These are phyloP conservation scores for Zarea fungicola DNA, from an alignment of 2,329 filamentous ascomycete genomes.

Conservation along the genomic window DNA sequence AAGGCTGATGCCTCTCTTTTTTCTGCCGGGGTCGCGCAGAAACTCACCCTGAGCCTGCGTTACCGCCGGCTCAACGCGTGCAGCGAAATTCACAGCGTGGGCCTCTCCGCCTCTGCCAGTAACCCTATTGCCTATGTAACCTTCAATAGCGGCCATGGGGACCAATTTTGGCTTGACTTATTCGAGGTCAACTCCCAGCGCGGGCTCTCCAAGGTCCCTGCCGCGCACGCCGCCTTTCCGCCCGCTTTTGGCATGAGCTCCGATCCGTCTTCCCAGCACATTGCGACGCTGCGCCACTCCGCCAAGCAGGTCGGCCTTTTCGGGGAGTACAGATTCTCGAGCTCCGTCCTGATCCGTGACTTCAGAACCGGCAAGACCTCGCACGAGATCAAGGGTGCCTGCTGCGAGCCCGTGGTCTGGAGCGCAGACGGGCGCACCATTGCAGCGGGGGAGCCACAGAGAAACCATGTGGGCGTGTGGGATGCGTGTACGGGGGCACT, in stretches of 20 bases:
- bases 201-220: conserved; percentile 27
- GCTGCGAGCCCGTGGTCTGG: conserved; percentile 27
- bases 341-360: conserved; percentile 28
- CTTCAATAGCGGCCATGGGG: conserved; percentile 24
- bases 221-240: conserved; percentile 28
- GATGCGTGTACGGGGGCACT: conserved; percentile 24
- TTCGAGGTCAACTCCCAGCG: conserved; percentile 25
- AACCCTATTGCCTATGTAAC: conserved; percentile 24
- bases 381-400: conserved; percentile 27
- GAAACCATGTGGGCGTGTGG: conserved; percentile 28
- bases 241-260: too few relatives aligned
- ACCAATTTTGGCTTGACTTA: conserved; percentile 32
- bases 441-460: conserved; percentile 25
- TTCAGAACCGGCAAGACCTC: conserved; percentile 25
- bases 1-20: background rate
- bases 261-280: conserved; percentile 11
- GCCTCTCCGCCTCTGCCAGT: conserved; percentile 23
- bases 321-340: conserved; percentile 26
- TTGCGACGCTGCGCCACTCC: conserved; percentile 29
- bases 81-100: conserved; percentile 28
- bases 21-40: background rate
- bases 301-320: conserved; percentile 24
- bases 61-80: conserved; percentile 24
- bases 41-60: conserved; percentile 22
- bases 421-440: conserved; percentile 26